Base-by-base conservation (phyloP, 2,329 filamentous ascomycete species). In the Trichoderma harzianum region DNA sequence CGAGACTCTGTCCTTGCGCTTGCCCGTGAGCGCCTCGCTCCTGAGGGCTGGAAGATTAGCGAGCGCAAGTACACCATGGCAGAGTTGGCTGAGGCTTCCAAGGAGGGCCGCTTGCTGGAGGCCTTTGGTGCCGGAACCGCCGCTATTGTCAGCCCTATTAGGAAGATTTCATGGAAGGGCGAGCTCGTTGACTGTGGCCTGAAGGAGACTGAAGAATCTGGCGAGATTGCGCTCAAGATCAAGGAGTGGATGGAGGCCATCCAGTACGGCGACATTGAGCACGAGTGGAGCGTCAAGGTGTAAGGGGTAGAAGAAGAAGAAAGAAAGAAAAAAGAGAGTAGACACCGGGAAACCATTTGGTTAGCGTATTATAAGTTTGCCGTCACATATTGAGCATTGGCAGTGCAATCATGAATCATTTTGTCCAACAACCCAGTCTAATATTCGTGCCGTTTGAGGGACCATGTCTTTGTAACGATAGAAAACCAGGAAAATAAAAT, bases 161-260 rank as follows among this genome's bases (percentile, higher is more conserved):
- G 96, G 75, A 91, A 89, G 78, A 98, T 99, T 81, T 92, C 91
- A 80, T 99, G 95, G 92, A 92, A 90, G 82, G 94, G 92, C 68
- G 86, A 92, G 78, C 80, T 92, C 74, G 90, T 99, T 32, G 88
- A 93, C 78, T 98, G 96, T 80, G 95, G 95, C 4, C 84, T 99
- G 75, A 89, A 88, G 80, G 90, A 93, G 76, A 86, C 89, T 62
- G 89, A 97, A 82, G 95, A 99, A 85, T 94, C 94, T 12, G 96
- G 96, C 57, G 92, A 95, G 79, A 87, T 98, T 78, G 92, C 96
- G 11, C 84, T 90, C 77, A 89, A 89, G 82, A 95, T 99, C 91
- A 97, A 97, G 89, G 89, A 92, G 78, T 99, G 96, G 96, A 98
- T 99, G 74, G 95, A 97, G 85, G 91, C 85, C 32, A 95, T 97